phyloP scores from a whole-genome alignment of 2,329 filamentous ascomycete genomes.

The Penicillium occitanis region DNA sequence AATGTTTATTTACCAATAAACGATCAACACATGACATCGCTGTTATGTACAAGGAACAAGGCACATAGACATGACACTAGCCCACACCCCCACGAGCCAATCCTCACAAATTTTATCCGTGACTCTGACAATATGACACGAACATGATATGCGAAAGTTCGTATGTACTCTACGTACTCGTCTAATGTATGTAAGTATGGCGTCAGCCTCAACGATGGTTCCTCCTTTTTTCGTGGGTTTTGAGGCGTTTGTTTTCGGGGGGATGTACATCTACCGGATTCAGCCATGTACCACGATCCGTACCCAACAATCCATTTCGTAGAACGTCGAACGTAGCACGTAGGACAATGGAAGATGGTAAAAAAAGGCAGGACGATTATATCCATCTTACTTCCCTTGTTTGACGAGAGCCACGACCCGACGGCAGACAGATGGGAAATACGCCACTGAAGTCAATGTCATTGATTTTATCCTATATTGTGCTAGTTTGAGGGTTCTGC shows the following conservation, averaged over 20 bases:
- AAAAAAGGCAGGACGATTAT: neutral
- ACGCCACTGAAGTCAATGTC: constrained; percentile 5
- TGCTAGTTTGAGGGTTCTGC: neutral
- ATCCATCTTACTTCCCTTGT: neutral
- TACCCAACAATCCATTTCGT: neutral
- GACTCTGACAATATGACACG: neutral
- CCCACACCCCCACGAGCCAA: neutral
- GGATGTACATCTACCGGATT: neutral
- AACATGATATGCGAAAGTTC: neutral
- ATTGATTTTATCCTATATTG: neutral
- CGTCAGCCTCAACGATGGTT: neutral
- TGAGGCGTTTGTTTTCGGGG: neutral
- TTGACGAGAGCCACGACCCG: neutral
- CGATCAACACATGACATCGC: constrained; percentile 12
- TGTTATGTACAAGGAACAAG: constrained; percentile 5
- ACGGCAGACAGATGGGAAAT: neutral
- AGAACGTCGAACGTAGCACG: neutral
- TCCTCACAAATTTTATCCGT: neutral
- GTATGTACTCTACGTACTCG: constrained; percentile 2
- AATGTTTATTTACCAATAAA: neutral
- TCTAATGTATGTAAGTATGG: neutral
- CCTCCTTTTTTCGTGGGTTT: neutral
- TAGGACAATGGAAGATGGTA: constrained; percentile 3
- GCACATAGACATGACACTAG: neutral
- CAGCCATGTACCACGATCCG: neutral